A percentile compares a stretch with the other conserved stretches of the same genome.
These are phyloP conservation scores for Pseudoscleropodium purum DNA, from an alignment of 225 moss, liverwort and hornwort genomes.

Conservation along the genomic window DNA sequence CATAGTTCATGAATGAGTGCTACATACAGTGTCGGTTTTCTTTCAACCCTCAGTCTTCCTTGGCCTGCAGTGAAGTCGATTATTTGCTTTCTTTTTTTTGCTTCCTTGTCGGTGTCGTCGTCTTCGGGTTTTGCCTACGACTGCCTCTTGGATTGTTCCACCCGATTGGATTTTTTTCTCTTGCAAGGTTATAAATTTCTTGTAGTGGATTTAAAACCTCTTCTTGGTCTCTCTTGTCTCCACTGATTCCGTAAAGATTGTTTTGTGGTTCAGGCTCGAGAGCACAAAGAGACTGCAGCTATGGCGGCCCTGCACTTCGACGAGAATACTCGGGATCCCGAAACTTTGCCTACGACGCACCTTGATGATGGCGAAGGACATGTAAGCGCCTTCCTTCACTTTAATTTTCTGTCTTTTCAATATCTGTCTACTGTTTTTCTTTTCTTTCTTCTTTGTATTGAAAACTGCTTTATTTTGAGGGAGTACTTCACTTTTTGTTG, in stretches of 20 bases:
- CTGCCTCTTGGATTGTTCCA: not conserved
- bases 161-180: not conserved
- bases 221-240: not conserved
- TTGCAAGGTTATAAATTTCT: not conserved
- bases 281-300: not conserved
- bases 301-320: conserved; percentile 53
- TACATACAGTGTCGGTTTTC: not conserved
- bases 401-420: not conserved
- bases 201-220: not conserved
- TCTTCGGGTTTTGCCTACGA: not conserved
- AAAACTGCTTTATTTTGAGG: not conserved
- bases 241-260: not conserved
- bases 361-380: not conserved
- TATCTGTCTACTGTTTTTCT: not conserved
- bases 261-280: not conserved
- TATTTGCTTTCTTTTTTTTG: not conserved
- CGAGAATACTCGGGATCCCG: conserved; percentile 25
- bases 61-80: not conserved
- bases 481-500: too few relatives aligned
- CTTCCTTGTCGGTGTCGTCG: not conserved
- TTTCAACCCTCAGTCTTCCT: not conserved
- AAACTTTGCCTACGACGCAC: conserved; percentile 28
- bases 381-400: not conserved
- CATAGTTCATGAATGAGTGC: not conserved
- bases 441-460: not conserved